These are phyloP conservation scores for Xylaria grammica DNA, from an alignment of 495 filamentous ascomycete species.

Conservation along the genomic window DNA sequence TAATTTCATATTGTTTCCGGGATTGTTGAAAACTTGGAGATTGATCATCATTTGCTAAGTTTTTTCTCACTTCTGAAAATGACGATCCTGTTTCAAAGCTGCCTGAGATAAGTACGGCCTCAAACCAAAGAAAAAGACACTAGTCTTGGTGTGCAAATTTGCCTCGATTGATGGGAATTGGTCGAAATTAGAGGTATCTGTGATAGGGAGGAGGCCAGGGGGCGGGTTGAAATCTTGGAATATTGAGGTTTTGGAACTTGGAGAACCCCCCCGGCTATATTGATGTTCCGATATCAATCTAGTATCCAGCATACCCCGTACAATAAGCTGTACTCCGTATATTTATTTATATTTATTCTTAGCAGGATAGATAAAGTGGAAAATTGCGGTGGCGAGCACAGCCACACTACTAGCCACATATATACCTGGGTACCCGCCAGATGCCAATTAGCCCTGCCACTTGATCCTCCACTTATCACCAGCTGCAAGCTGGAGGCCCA, in stretches of 20 bases:
- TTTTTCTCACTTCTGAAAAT: not conserved
- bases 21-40: constrained; percentile 22
- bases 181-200: no score
- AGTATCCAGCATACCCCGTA: no score
- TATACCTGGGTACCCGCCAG: not conserved
- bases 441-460: not conserved
- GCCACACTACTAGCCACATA: no score
- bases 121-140: not conserved
- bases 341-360: no score
- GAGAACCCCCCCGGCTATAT: constrained; percentile 6
- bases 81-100: constrained; percentile 13
- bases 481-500: not conserved
- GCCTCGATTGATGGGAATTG: no score
- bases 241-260: no score
- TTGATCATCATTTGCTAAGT: constrained; percentile 22
- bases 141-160: no score
- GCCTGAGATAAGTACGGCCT: constrained; percentile 1
- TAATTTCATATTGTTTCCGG: constrained; percentile 27
- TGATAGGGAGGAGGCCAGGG: no score
- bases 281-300: constrained; percentile 10
- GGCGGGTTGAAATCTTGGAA: not conserved
- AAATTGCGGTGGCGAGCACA: no score
- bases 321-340: no score
- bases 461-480: not conserved
- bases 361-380: no score